Evolutionary conservation across 352 stramenopile species (phyloP).

Genomic region (Phytophthora pseudosyringae): DNA sequence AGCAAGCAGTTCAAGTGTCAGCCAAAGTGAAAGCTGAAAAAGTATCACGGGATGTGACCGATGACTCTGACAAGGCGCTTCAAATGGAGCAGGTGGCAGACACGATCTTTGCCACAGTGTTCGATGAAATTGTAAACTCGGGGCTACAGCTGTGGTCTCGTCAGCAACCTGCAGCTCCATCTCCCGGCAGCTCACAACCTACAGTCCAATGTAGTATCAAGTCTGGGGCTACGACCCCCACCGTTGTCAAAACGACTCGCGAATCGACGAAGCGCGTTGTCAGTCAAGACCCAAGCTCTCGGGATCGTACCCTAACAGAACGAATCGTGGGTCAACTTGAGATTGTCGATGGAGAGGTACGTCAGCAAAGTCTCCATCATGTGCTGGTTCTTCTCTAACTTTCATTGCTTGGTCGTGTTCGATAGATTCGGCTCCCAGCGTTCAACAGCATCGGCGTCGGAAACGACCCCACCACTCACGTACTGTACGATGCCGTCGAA

Average conservation of each 20-base stretch:
- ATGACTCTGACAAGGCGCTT: slow-evolving; percentile 1
- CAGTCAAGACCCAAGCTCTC: not conserved
- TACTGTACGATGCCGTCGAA: slow-evolving; percentile 34
- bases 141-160: slow-evolving; percentile 29
- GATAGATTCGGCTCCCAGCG: slow-evolving; percentile 30
- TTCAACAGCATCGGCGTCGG: slow-evolving; percentile 2
- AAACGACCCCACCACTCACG: slow-evolving; percentile 5
- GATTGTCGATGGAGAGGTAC: slow-evolving; percentile 30
- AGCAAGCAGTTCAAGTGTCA: not conserved
- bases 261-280: not conserved
- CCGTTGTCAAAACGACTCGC: not conserved
- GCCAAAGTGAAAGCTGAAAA: not conserved
- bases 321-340: slow-evolving; percentile 20
- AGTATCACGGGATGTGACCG: not conserved
- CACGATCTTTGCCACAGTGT: slow-evolving; percentile 18
- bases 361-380: not conserved
- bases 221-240: not conserved
- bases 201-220: not conserved
- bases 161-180: not conserved
- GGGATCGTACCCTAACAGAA: slow-evolving; percentile 5
- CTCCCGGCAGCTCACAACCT: not conserved
- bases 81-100: slow-evolving; percentile 23
- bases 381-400: not conserved
- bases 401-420: not conserved
- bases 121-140: slow-evolving; percentile 21